These are phyloP conservation scores for Fraxinus xanthoxyloides DNA, from an alignment of 305 asterid species.

Conservation along the genomic window DNA sequence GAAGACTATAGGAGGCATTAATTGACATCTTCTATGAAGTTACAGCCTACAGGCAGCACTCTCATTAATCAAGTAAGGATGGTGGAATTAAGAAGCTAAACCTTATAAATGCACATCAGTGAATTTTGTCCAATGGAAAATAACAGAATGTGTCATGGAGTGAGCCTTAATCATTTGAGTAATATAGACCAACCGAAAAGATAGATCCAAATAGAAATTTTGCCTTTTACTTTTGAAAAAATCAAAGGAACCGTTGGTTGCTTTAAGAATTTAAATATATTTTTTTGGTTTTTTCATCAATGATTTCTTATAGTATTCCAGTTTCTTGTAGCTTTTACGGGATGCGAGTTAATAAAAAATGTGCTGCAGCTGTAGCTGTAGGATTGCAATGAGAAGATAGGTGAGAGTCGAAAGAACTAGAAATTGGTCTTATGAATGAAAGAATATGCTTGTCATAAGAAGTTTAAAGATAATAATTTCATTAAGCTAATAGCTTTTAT, in stretches of 20 bases:
- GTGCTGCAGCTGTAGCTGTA: neutral
- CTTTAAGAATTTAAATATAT: neutral
- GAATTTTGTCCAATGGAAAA: neutral
- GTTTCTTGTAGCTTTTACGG: neutral
- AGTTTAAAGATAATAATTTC: neutral
- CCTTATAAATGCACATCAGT: neutral
- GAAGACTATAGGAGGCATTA: neutral
- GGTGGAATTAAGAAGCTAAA: neutral
- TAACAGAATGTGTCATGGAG: neutral
- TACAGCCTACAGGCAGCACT: neutral
- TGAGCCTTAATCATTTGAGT: neutral
- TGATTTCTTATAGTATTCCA: neutral
- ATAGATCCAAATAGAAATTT: neutral
- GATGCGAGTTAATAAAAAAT: neutral
- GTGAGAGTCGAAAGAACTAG: neutral
- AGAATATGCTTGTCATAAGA: neutral
- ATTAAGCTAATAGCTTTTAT: neutral
- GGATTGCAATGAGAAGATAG: neutral
- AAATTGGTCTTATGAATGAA: neutral
- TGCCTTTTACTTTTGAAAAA: neutral
- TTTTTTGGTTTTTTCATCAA: neutral
- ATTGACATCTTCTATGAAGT: neutral
- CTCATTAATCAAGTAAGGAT: neutral
- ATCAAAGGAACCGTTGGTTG: neutral
- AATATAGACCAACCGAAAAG: neutral